Base-by-base conservation (phyloP, 1,139 yeast species). In the Geotrichum bryndzae region DNA sequence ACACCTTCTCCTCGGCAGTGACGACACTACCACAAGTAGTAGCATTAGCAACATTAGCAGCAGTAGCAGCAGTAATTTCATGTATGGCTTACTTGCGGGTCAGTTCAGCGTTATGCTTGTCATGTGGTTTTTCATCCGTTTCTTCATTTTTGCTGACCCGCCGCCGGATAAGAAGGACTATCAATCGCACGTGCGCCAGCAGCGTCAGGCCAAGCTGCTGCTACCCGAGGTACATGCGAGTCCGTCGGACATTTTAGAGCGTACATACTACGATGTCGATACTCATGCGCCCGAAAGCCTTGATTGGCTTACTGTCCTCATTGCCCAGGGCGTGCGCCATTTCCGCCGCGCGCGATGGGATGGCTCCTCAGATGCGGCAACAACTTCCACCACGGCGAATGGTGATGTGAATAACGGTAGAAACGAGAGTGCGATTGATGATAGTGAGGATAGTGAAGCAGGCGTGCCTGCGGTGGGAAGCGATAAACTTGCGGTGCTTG, bases 281-380 rank as follows among this genome's bases (percentile, higher is more conserved):
- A 85, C 85, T 29, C 99, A 95, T 73, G 79, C 87, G 2, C 83
- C 97, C 0, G 99, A 94, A 76, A 87, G 97, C 0, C 77, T 94
- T 61, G 99, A 94, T 73, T 94, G 99, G 99, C 90, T 94, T 72
- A 94, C 94, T 69, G 98, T 94, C 0, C 78, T 94, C 56, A 82
- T 94, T 27, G 99, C 97, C 0, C 98, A 95, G 72, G 87, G 92
- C 4, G 86, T 94, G 29, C 84, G 90, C 27, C 96, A 92, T 68
- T 81, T 91, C 64, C 81, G 99, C 64, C 82, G 86, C 25, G 76
- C 90, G 64, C 80, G 83, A 59, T 84, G 91, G 54, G 96, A 94
- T 73, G 91, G 91, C 71, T 87, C 95, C 41, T 29, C 33, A 25
- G 45, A 38, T 13, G 3, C 45, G 7, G 15, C 18, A 5, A 6